Conservation (phyloP, 768 basidiomycete species). For the Suillus weaverae region DNA sequence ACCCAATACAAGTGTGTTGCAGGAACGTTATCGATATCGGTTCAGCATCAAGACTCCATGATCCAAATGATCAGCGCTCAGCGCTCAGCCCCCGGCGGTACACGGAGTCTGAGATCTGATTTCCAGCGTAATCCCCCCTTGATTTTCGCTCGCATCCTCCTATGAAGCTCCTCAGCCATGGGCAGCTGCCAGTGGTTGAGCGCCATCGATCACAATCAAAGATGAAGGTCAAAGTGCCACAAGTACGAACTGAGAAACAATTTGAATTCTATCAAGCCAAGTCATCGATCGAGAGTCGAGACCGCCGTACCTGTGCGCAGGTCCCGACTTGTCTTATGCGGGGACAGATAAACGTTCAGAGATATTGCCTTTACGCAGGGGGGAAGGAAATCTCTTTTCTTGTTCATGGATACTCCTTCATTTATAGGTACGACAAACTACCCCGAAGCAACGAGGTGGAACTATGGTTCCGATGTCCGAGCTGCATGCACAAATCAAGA, state of each 20-base stretch:
- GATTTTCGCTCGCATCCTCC: background rate
- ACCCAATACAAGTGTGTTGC: slow-evolving; percentile 11
- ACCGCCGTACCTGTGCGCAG: slow-evolving; percentile 24
- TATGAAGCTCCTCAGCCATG: background rate
- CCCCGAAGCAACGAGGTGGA: slow-evolving; percentile 11
- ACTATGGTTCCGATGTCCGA: slow-evolving; percentile 14
- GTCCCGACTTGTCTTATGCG: slow-evolving; percentile 11
- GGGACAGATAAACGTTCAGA: slow-evolving; percentile 12
- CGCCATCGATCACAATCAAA: background rate
- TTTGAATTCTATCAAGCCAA: slow-evolving; percentile 4
- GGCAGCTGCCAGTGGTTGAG: background rate
- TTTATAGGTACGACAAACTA: slow-evolving; percentile 15
- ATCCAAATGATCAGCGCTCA: slow-evolving; percentile 1
- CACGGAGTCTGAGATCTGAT: slow-evolving; percentile 3
- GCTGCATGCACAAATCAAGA: slow-evolving; percentile 5
- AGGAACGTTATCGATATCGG: slow-evolving; percentile 9
- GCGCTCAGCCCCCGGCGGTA: background rate
- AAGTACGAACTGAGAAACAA: slow-evolving; percentile 2
- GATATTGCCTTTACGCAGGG: slow-evolving; percentile 8
- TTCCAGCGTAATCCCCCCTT: background rate
- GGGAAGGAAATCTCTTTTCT: slow-evolving; percentile 18
- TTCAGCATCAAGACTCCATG: slow-evolving; percentile 8
- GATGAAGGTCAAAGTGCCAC: background rate
- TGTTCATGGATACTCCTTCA: slow-evolving; percentile 8
- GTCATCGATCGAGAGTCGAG: slow-evolving; percentile 24